Evolutionary conservation across 768 basidiomycete genomes (phyloP).

Genomic region (Podaxis sp.): DNA sequence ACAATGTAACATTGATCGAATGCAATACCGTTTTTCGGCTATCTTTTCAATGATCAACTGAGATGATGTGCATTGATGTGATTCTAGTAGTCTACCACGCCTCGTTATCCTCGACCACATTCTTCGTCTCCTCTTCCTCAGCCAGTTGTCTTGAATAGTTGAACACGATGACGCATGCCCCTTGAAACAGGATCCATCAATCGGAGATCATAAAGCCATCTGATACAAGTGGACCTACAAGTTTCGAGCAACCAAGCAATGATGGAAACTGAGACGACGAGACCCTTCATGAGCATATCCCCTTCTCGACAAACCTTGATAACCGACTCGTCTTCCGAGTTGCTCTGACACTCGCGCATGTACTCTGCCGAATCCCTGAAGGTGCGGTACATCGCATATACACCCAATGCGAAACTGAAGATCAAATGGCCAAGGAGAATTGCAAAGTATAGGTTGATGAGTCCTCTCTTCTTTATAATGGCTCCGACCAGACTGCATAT

Average conservation of each 20-base stretch:
- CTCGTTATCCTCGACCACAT: slow-evolving; percentile 43
- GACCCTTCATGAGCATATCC: slow-evolving; percentile 39
- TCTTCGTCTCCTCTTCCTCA: slow-evolving; percentile 40
- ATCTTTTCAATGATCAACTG: not conserved
- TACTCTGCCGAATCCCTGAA: slow-evolving; percentile 42
- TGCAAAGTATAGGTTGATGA: slow-evolving; percentile 43
- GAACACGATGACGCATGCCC: slow-evolving; percentile 47
- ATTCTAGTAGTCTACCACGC: slow-evolving; percentile 33
- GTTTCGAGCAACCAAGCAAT: slow-evolving; percentile 48
- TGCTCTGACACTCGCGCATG: slow-evolving; percentile 36
- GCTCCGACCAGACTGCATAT: slow-evolving; percentile 42
- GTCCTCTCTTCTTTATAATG: slow-evolving; percentile 35
- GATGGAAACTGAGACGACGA: slow-evolving; percentile 42
- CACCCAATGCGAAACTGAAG: slow-evolving; percentile 44
- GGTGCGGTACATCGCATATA: slow-evolving; percentile 42
- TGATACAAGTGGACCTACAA: slow-evolving; percentile 34
- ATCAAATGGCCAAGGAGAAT: slow-evolving; percentile 42
- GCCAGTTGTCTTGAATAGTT: slow-evolving; percentile 44
- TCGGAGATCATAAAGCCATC: not conserved
- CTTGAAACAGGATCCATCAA: slow-evolving; percentile 24
- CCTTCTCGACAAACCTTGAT: slow-evolving; percentile 38
- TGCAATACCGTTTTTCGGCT: not conserved
- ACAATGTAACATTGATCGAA: not conserved
- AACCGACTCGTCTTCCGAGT: slow-evolving; percentile 28
- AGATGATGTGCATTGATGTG: no score